Base-by-base conservation (phyloP, 2,329 filamentous ascomycete genomes). In the Cladobotryum protrusum region DNA sequence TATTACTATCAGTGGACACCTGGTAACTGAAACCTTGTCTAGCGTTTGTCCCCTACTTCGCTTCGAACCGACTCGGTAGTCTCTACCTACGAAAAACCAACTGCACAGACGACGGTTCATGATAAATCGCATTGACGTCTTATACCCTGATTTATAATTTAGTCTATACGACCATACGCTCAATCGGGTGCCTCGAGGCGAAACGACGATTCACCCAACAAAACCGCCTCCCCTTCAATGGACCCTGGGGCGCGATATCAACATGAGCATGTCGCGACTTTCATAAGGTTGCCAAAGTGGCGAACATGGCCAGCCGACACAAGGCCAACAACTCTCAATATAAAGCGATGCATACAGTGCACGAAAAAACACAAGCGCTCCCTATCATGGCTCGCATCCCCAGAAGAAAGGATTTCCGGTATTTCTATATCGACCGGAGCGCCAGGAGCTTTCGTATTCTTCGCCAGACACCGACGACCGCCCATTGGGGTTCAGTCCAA, bases 401-500 rank as follows among this genome's bases (percentile, higher is more conserved):
- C 45, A 6, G 35, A 47, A 41, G 46, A 43, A 14, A 49, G 47
- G 19, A 47, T 50, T n/a, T 52, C 50, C 6, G 43, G 42, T 9
- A 44, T 43, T 15, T 50, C 50, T 8, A 43, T 45, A 12, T 45
- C 47, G 40, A 46, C 47, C 43, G 50, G 33, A 52, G 45, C 12
- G 36, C 29, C 19, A 52, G 43, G 39, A 52, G 50, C 14, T 20
- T 49, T 39, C 50, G 50, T 24, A 46, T 46, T 20, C 47, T 11
- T 46, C 50, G 19, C 45, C 42, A 15, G 24, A n/a, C 47, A 7
- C 37, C 47, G 13, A 34, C 43, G 12, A 14, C n/a, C 43, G 20
- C 37, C 47, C 32, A 42, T n/a, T n/a, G n/a, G 37, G 67, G 63
- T 12, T 64, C 67, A 41, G 63, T 67, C 51, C 72, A 72, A 15